Conservation (phyloP, 192 early-diverging fungal genomes). For the Thamnidium elegans region DNA sequence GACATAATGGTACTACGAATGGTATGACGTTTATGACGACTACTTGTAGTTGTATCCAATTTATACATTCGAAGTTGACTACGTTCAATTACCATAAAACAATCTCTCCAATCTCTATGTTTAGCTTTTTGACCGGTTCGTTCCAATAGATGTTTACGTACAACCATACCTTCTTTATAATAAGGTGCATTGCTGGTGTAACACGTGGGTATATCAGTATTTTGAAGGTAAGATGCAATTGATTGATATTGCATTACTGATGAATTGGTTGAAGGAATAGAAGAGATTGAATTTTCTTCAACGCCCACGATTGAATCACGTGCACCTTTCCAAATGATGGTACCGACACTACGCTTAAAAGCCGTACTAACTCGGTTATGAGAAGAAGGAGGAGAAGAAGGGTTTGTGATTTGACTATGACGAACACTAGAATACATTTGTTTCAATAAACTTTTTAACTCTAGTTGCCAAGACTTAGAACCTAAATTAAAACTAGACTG, state of each 20-base stretch:
- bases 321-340: constrained; percentile 27
- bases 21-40: neutral
- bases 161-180: constrained; percentile 74
- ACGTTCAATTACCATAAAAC: constrained; percentile 70
- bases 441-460: constrained; percentile 20
- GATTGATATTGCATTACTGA: neutral
- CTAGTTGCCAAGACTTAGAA: constrained; percentile 14
- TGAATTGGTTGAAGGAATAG: neutral
- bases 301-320: constrained; percentile 7
- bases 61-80: constrained; percentile 72
- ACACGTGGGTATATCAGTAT: constrained; percentile 15
- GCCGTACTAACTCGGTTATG: constrained; percentile 11
- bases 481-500: neutral
- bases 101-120: constrained; percentile 81
- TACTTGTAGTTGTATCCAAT: constrained; percentile 3
- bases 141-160: constrained; percentile 85
- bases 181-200: constrained; percentile 35
- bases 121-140: constrained; percentile 72
- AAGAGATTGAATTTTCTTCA: neutral
- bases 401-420: constrained; percentile 28
- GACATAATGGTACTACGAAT: constrained; percentile 13
- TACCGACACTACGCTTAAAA: constrained; percentile 29
- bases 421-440: constrained; percentile 36
- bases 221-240: constrained; percentile 15
- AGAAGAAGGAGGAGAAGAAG: neutral